phyloP scores from a whole-genome alignment of 2,329 filamentous ascomycete species.

The Cercospora zeina region DNA sequence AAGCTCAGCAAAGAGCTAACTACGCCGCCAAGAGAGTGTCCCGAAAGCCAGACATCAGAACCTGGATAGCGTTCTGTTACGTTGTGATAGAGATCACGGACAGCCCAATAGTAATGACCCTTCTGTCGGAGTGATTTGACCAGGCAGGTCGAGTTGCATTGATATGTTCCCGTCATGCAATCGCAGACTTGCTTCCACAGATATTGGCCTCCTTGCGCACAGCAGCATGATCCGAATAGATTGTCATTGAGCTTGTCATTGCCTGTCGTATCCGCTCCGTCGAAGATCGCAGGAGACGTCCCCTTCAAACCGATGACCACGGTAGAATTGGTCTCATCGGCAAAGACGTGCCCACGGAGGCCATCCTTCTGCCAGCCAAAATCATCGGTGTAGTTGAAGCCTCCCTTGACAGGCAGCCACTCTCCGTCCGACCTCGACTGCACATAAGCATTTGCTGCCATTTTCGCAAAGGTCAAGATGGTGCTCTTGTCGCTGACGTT shows the following conservation, averaged over 20 bases:
- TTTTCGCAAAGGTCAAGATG: slow-evolving; percentile 78
- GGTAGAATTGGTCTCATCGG: slow-evolving; percentile 80
- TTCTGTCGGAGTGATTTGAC: slow-evolving; percentile 68
- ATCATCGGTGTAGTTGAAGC: slow-evolving; percentile 81
- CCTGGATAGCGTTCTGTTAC: slow-evolving; percentile 85
- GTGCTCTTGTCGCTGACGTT: slow-evolving; percentile 84
- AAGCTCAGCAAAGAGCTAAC: slow-evolving; percentile 85
- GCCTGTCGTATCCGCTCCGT: slow-evolving; percentile 93
- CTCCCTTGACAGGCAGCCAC: slow-evolving; percentile 77
- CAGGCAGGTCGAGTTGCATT: slow-evolving; percentile 91
- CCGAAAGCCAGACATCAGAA: slow-evolving; percentile 82
- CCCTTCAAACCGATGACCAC: slow-evolving; percentile 88
- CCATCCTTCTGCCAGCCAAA: slow-evolving; percentile 94
- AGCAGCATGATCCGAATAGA: slow-evolving; percentile 96
- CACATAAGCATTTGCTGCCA: slow-evolving; percentile 89
- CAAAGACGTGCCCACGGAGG: slow-evolving; percentile 87
- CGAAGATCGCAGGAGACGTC: slow-evolving; percentile 72
- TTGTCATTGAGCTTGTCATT: slow-evolving; percentile 99
- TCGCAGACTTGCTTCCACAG: slow-evolving; percentile 92
- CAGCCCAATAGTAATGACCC: slow-evolving; percentile 87
- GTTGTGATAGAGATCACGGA: slow-evolving; percentile 86
- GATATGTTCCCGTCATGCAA: slow-evolving; percentile 82
- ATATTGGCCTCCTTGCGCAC: slow-evolving; percentile 86
- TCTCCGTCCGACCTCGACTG: slow-evolving; percentile 68
- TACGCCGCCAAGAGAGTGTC: slow-evolving; percentile 88